Conservation (phyloP, 495 filamentous ascomycete species). For the Neurospora pannonica region DNA sequence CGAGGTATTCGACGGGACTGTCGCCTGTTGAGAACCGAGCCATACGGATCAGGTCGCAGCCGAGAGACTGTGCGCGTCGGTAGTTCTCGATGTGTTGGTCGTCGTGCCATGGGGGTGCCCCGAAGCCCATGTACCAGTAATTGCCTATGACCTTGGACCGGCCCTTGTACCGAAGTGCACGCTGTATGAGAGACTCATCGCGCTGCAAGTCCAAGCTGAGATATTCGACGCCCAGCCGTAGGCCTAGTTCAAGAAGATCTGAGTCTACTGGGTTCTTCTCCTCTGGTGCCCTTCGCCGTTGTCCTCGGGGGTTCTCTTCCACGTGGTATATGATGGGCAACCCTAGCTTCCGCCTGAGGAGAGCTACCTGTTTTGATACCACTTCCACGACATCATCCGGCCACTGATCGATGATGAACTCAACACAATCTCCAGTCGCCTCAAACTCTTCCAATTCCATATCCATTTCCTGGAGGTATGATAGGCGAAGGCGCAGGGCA, state of each 20-base stretch:
- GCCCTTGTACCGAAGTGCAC: conserved; percentile 49
- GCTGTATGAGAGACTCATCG: conserved; percentile 39
- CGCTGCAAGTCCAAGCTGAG: conserved; percentile 56
- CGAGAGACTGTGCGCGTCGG: conserved; percentile 46
- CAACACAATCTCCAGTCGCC: conserved; percentile 61
- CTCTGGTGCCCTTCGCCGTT: conserved; percentile 24
- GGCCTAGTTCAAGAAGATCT: conserved; percentile 53
- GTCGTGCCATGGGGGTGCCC: conserved; percentile 52
- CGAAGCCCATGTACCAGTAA: conserved; percentile 41
- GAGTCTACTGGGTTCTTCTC: conserved; percentile 46
- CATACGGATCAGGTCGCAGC: conserved; percentile 63
- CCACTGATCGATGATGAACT: conserved; percentile 58
- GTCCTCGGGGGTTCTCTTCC: conserved; percentile 41
- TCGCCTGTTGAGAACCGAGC: conserved; percentile 50
- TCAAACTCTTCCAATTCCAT: conserved; percentile 55
- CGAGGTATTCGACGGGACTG: conserved; percentile 48
- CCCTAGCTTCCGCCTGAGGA: conserved; percentile 53
- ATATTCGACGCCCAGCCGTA: conserved; percentile 69
- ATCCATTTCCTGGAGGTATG: conserved; percentile 44
- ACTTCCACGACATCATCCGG: conserved; percentile 39
- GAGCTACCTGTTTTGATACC: conserved; percentile 49
- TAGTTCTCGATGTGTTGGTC: conserved; percentile 47
- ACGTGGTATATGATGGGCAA: conserved; percentile 63
- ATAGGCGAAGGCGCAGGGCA: conserved; percentile 53
- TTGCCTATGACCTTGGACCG: conserved; percentile 69